Conservation (phyloP, 768 basidiomycete species). For the Pisolithus albus region DNA sequence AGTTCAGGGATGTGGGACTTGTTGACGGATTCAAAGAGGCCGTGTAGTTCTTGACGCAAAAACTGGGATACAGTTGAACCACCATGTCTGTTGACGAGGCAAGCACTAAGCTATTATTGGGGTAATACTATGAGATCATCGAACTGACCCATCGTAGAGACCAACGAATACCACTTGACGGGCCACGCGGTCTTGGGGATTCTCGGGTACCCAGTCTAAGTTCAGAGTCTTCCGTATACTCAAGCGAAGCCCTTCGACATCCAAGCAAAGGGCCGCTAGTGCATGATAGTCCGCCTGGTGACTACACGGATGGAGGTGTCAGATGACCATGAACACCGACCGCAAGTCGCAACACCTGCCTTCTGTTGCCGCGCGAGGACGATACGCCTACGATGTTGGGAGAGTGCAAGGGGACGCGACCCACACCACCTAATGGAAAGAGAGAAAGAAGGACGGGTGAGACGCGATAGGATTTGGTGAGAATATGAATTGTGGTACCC, state of each 20-base stretch:
- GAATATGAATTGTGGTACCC: constrained; percentile 36
- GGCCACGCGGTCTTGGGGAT: constrained; percentile 48
- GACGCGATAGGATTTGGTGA: not conserved
- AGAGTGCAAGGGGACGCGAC: constrained; percentile 65
- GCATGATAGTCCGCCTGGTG: constrained; percentile 88
- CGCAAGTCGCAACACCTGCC: constrained; percentile 33
- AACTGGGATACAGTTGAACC: constrained; percentile 87
- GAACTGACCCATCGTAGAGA: constrained; percentile 80
- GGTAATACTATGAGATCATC: not conserved
- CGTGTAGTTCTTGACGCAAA: constrained; percentile 78
- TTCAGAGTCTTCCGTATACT: constrained; percentile 56
- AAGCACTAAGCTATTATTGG: not conserved
- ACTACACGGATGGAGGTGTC: constrained; percentile 33
- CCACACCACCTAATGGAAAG: constrained; percentile 43
- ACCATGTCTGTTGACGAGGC: constrained; percentile 61
- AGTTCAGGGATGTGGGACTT: constrained; percentile 68
- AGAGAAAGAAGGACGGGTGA: constrained; percentile 4
- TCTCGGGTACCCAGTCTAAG: constrained; percentile 67
- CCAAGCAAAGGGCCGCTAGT: constrained; percentile 67
- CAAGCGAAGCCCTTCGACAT: constrained; percentile 64
- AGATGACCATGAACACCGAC: constrained; percentile 1
- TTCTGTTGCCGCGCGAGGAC: constrained; percentile 68
- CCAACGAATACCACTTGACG: constrained; percentile 81
- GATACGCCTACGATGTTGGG: constrained; percentile 74
- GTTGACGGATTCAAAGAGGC: constrained; percentile 72